Percentiles rank a stretch among this genome's conserved stretches.
Evolutionary conservation across 2,329 filamentous ascomycete species (phyloP).

Genomic region (Fusarium stilboides): DNA sequence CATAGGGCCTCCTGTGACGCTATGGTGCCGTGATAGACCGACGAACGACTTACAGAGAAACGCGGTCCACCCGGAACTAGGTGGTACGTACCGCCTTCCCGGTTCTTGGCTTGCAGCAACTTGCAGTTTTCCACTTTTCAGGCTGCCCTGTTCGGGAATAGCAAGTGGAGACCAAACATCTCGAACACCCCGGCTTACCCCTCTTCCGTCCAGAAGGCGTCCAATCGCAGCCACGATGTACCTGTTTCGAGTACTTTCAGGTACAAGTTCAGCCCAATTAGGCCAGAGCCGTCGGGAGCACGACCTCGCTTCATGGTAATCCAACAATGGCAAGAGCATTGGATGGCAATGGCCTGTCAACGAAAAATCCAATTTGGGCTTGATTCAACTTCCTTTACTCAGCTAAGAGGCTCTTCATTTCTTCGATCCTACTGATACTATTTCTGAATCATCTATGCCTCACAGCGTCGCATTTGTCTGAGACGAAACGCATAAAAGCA

Average conservation of each 20-base stretch:
- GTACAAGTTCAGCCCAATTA: conserved; percentile 31
- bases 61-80: conserved; percentile 33
- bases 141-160: conserved; percentile 35
- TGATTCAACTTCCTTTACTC: conserved; percentile 1
- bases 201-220: conserved; percentile 13
- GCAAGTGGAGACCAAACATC: conserved; percentile 13
- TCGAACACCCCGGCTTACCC: conserved; percentile 16
- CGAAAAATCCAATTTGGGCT: not conserved
- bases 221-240: conserved; percentile 36
- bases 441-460: conserved; percentile 21
- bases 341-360: conserved; percentile 6
- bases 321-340: conserved; percentile 2
- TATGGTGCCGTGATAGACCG: conserved; percentile 44
- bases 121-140: conserved; percentile 26
- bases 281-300: conserved; percentile 17
- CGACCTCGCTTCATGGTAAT: conserved; percentile 4
- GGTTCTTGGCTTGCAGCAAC: conserved; percentile 29
- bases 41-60: conserved; percentile 46
- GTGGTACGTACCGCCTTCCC: conserved; percentile 32
- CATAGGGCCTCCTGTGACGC: conserved; percentile 47
- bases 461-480: conserved; percentile 24
- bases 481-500: conserved; percentile 38
- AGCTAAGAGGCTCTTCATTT: not conserved
- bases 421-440: conserved; percentile 1
- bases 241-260: conserved; percentile 40